Evolutionary conservation across 2,329 filamentous ascomycete genomes (phyloP).

Genomic region (Fusarium bactridioides): DNA sequence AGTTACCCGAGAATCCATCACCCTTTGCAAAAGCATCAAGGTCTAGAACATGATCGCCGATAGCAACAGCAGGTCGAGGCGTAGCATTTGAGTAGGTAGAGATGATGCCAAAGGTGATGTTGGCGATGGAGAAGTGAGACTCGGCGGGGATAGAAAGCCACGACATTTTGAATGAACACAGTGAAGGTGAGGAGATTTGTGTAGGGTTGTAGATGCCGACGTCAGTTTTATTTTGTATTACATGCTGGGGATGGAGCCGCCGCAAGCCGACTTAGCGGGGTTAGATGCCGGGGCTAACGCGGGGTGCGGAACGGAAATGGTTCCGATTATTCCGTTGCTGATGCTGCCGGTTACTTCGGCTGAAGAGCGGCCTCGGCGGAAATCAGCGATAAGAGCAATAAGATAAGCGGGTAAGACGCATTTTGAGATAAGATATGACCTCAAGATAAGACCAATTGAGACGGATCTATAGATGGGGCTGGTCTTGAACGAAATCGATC

Average conservation of each 20-base stretch:
- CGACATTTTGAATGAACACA: conserved; percentile 28
- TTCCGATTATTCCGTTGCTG: neutral
- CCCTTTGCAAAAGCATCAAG: conserved; percentile 65
- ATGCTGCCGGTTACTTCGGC: neutral
- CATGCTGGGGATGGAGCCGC: conserved; percentile 18
- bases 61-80: conserved; percentile 73
- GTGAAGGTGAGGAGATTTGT: neutral
- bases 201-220: neutral
- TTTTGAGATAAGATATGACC: too few relatives aligned
- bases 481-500: neutral
- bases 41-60: conserved; percentile 77
- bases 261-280: conserved; percentile 25
- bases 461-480: too few relatives aligned
- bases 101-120: conserved; percentile 86
- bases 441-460: too few relatives aligned
- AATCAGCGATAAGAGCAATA: neutral
- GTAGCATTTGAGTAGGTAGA: conserved; percentile 64
- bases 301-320: neutral
- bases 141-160: conserved; percentile 47
- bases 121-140: conserved; percentile 64
- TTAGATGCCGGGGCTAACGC: conserved; percentile 10
- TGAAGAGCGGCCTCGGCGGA: neutral
- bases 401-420: neutral
- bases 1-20: conserved; percentile 49
- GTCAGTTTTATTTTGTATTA: conserved; percentile 13